A percentile compares a stretch with the other conserved stretches of the same genome.
Evolutionary conservation across 257 asterid species (phyloP).

Genomic region (Solanum gracilifrons): DNA sequence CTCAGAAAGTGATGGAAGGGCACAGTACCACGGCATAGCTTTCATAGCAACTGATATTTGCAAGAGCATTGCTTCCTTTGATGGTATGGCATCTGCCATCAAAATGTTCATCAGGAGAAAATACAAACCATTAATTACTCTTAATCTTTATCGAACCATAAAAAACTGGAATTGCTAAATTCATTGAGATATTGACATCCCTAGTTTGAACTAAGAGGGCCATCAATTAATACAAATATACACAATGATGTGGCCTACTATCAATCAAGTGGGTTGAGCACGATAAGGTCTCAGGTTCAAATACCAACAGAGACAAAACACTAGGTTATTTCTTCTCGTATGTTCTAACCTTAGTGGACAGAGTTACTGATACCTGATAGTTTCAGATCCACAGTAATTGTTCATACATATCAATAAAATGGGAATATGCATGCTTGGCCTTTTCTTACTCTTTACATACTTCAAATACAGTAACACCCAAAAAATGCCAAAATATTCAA

Average conservation of each 20-base stretch:
- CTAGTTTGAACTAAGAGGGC: background rate
- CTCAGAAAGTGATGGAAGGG: conserved; percentile 74
- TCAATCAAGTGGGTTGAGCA: background rate
- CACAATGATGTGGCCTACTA: background rate
- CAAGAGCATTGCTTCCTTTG: conserved; percentile 50
- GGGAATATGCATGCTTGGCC: background rate
- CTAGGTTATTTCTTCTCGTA: background rate
- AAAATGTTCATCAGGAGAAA: conserved; percentile 5
- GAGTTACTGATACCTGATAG: background rate
- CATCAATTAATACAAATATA: background rate
- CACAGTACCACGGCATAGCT: conserved; percentile 27
- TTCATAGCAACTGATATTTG: conserved; percentile 74
- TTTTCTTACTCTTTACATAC: background rate
- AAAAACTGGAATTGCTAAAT: background rate
- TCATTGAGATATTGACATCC: background rate
- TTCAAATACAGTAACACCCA: background rate
- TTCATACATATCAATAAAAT: background rate
- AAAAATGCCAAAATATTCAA: background rate
- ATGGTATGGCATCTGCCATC: conserved; percentile 52
- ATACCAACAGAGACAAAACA: background rate
- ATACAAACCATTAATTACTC: background rate
- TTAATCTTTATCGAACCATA: background rate
- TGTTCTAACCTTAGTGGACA: background rate
- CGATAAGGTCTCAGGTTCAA: background rate
- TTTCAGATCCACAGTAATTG: background rate